Conservation (phyloP, 1,139 yeast genomes). For the Blastobotrys serpentis region DNA sequence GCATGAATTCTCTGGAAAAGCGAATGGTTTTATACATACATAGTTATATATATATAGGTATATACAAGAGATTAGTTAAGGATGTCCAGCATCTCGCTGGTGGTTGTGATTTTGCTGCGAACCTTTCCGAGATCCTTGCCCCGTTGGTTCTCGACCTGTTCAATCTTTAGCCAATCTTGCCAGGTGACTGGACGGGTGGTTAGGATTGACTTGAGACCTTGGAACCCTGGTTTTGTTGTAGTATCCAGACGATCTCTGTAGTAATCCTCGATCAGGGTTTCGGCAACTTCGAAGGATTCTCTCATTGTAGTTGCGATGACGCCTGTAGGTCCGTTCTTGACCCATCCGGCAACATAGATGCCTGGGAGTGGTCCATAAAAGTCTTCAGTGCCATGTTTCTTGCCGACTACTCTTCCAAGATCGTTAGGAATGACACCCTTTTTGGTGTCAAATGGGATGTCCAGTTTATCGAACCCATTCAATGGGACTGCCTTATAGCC, state of each 20-base stretch:
- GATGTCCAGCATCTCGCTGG: conserved; percentile 51
- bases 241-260: conserved; percentile 22
- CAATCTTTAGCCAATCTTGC: conserved; percentile 70
- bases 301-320: conserved; percentile 90
- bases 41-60: neutral
- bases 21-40: too few species aligned
- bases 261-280: conserved; percentile 55
- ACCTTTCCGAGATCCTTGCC: conserved; percentile 54
- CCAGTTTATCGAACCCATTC: conserved; percentile 49
- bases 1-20: too few species aligned
- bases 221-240: conserved; percentile 35
- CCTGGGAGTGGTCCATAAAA: conserved; percentile 41
- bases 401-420: conserved; percentile 56
- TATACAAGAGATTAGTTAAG: conserved; percentile 16
- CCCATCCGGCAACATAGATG: conserved; percentile 89
- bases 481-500: conserved; percentile 78
- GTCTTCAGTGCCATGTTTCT: conserved; percentile 28
- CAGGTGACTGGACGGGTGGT: conserved; percentile 51
- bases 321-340: conserved; percentile 83
- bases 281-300: conserved; percentile 77
- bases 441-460: conserved; percentile 53
- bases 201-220: conserved; percentile 36
- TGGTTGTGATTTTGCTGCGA: conserved; percentile 55
- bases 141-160: conserved; percentile 49
- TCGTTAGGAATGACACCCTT: conserved; percentile 58